A percentile compares a stretch with the other conserved stretches of the same genome.
phyloP scores from a whole-genome alignment of 2,329 filamentous ascomycete species.

The Fusarium albosuccineum region DNA sequence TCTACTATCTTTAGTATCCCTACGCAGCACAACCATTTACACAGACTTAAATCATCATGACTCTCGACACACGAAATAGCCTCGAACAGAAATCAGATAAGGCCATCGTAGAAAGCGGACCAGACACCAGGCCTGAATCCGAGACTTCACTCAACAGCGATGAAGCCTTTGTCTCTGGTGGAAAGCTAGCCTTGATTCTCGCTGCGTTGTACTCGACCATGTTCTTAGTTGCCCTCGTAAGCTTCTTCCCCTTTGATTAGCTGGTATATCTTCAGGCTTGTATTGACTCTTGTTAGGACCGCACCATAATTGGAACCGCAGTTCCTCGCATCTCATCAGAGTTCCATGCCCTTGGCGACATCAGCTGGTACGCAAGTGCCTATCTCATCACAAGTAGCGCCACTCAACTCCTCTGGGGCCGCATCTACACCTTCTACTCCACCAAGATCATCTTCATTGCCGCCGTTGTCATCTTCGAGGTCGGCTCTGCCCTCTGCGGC shows the following conservation, averaged over 20 bases:
- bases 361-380: constrained; percentile 54
- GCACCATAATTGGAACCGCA: constrained; percentile 26
- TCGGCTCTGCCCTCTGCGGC: constrained; percentile 43
- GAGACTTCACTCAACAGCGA: neutral
- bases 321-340: constrained; percentile 46
- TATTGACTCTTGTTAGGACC: constrained; percentile 3
- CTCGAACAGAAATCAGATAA: neutral
- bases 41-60: neutral
- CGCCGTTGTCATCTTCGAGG: constrained; percentile 41
- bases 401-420: constrained; percentile 45
- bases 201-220: constrained; percentile 21
- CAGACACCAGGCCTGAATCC: neutral
- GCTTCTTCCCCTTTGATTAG: no score
- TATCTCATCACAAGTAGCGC: constrained; percentile 46
- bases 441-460: constrained; percentile 45
- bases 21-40: neutral
- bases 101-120: neutral
- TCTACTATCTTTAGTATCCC: no score
- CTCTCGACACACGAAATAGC: neutral
- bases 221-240: constrained; percentile 21
- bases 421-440: constrained; percentile 47
- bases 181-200: constrained; percentile 16
- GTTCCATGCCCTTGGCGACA: constrained; percentile 56
- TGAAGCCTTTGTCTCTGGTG: constrained; percentile 4
- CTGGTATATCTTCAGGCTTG: neutral